These are phyloP conservation scores for Penicillium coffeae DNA, from an alignment of 495 filamentous ascomycete genomes.

Conservation along the genomic window DNA sequence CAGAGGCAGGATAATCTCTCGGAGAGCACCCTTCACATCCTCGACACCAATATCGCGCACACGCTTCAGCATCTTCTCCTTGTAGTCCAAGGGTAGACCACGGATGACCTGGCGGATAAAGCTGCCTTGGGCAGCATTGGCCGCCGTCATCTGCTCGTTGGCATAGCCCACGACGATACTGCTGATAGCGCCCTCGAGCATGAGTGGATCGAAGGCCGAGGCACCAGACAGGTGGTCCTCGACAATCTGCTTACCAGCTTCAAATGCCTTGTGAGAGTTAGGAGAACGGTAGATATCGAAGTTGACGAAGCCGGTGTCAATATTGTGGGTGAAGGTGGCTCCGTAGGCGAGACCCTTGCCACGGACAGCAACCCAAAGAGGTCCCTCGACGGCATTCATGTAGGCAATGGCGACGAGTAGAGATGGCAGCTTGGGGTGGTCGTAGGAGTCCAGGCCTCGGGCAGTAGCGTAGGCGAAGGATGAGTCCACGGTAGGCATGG, in stretches of 20 bases:
- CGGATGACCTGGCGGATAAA: constrained; percentile 79
- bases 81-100: constrained; percentile 74
- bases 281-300: constrained; percentile 87
- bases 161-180: constrained; percentile 80
- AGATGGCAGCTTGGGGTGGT: constrained; percentile 74
- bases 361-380: constrained; percentile 87
- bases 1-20: constrained; percentile 68
- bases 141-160: constrained; percentile 81
- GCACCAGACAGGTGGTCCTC: constrained; percentile 60
- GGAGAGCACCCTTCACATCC: constrained; percentile 72
- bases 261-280: constrained; percentile 82
- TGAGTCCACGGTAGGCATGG: constrained; percentile 90
- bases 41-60: constrained; percentile 73
- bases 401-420: constrained; percentile 83
- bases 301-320: constrained; percentile 73
- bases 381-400: constrained; percentile 90
- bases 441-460: constrained; percentile 67
- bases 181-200: constrained; percentile 86
- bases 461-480: constrained; percentile 76
- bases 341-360: constrained; percentile 92
- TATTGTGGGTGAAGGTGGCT: constrained; percentile 65
- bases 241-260: constrained; percentile 69
- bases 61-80: constrained; percentile 65
- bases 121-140: constrained; percentile 70
- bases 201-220: constrained; percentile 67